phyloP scores from a whole-genome alignment of 768 basidiomycete genomes.

The Mycena vitilis region DNA sequence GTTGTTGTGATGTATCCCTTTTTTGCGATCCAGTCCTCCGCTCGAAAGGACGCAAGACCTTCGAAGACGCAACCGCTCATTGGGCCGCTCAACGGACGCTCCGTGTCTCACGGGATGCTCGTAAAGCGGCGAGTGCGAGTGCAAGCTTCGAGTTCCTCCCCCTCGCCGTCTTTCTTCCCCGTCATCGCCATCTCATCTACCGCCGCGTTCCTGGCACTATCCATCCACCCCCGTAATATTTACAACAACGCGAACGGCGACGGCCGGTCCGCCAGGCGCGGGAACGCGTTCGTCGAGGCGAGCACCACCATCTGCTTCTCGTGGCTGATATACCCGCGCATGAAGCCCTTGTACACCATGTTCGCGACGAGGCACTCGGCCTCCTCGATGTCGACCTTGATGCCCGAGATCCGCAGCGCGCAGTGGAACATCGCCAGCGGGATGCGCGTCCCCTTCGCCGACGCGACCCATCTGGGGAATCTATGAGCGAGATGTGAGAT shows the following conservation, averaged over 20 bases:
- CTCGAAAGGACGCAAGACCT: no score
- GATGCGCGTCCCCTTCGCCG: slow-evolving; percentile 80
- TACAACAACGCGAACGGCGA: slow-evolving; percentile 61
- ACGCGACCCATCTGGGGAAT: slow-evolving; percentile 81
- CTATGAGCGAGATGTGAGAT: not conserved
- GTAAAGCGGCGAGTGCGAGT: not conserved
- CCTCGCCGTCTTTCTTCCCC: not conserved
- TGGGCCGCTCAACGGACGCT: not conserved
- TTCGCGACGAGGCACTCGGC: slow-evolving; percentile 95
- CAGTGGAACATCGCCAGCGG: slow-evolving; percentile 84
- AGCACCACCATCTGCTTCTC: slow-evolving; percentile 95
- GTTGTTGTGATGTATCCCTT: no score
- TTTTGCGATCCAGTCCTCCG: no score
- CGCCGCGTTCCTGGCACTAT: not conserved
- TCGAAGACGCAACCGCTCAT: no score
- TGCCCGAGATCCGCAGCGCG: slow-evolving; percentile 78
- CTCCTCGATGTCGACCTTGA: slow-evolving; percentile 75
- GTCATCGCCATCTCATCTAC: not conserved
- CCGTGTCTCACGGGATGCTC: not conserved
- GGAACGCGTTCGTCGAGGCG: slow-evolving; percentile 84
- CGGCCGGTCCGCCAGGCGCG: slow-evolving; percentile 72
- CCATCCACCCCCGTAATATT: not conserved
- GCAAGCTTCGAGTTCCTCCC: not conserved
- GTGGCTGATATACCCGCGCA: slow-evolving; percentile 97
- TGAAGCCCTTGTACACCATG: slow-evolving; percentile 93